Base-by-base conservation (phyloP, 805 yeast species). In the Yarrowia sp. region DNA sequence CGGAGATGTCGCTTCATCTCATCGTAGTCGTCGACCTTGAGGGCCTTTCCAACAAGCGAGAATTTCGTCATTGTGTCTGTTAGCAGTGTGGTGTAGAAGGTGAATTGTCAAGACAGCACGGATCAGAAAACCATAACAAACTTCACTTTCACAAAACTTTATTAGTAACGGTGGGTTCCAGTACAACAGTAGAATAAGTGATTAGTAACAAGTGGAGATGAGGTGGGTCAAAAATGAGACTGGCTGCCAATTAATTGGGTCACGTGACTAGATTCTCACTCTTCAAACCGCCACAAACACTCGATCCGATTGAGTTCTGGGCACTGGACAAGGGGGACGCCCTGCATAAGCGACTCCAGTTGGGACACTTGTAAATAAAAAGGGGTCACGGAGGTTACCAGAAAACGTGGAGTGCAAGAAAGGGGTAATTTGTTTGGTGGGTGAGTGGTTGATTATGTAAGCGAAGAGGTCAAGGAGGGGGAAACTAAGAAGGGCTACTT, bases 1-100 rank as follows among this genome's bases (percentile, higher is more conserved):
- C 84, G 84, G 26, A 90, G 77, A 74, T 86, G 84, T n/a, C 90
- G 89, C 74, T 85, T 83, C 70, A 93, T 89, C 74, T 93, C 97
- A 15, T 82, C 86, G 16, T 82, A 84, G 1, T 90, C 73, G 76
- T 93, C 89, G 71, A 93, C 85, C 78, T 92, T 94, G 75, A 89
- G 74, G 63, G 90, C 90, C 77, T 88, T 88, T 32, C 92, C 91
- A 36, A 90, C 85, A 70, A 92, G 79, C 22, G 96, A 88, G 77
- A 69, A 72, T 43, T 32, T 65, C 41, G 68, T 41, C 68, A 65
- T 65, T 40, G 45, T 53, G 40, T 45, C 8, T 52, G 56, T 52
- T 35, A 5, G 26, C 16, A 15, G 26, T 38, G 56, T 35, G 32
- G 56, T 52, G 40, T 15, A 26, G 32, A 32, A 16, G 35, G 53